Percentiles rank a stretch among this genome's conserved stretches.
These are phyloP conservation scores for Trichoderma harzianum DNA, from an alignment of 2,329 filamentous ascomycete genomes.

Conservation along the genomic window DNA sequence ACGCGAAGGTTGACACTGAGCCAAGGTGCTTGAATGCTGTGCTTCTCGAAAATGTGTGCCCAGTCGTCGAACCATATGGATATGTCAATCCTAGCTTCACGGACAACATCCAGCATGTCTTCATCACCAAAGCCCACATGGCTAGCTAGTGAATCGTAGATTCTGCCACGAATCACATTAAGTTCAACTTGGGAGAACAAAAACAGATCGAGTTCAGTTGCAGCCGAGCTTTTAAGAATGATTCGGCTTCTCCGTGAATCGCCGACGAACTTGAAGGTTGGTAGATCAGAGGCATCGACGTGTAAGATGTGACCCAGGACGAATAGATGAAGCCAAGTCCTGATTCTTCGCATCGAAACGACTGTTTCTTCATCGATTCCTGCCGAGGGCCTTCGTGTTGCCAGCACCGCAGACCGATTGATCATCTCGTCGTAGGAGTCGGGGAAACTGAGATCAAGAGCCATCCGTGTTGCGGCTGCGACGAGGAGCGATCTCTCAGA, in stretches of 20 bases:
- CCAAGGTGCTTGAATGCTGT: conserved; percentile 26
- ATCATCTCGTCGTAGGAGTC: conserved; percentile 40
- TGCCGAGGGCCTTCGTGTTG: background rate
- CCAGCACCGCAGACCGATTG: conserved; percentile 19
- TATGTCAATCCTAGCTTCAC: conserved; percentile 45
- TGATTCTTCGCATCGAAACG: conserved; percentile 39
- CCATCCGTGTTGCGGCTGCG: conserved; percentile 49
- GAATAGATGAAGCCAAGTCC: conserved; percentile 52
- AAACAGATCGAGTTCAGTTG: conserved; percentile 47
- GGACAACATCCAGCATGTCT: conserved; percentile 39
- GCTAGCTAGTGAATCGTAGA: conserved; percentile 34
- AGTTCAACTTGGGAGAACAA: conserved; percentile 51
- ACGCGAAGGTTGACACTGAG: conserved; percentile 46
- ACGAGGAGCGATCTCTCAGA: conserved; percentile 49
- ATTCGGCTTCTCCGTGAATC: conserved; percentile 45
- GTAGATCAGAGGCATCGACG: conserved; percentile 35
- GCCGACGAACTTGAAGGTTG: conserved; percentile 34
- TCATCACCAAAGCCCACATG: conserved; percentile 29
- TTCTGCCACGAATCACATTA: conserved; percentile 32
- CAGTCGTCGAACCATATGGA: conserved; percentile 46
- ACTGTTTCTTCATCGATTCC: conserved; percentile 24
- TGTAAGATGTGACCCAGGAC: conserved; percentile 50
- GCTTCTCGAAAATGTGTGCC: conserved; percentile 28
- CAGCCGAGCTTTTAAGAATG: conserved; percentile 40
- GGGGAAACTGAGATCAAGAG: conserved; percentile 45